A percentile compares a stretch with the other conserved stretches of the same genome.
phyloP scores from a whole-genome alignment of 305 asterid species.

The Solanum aculeatissimum region DNA sequence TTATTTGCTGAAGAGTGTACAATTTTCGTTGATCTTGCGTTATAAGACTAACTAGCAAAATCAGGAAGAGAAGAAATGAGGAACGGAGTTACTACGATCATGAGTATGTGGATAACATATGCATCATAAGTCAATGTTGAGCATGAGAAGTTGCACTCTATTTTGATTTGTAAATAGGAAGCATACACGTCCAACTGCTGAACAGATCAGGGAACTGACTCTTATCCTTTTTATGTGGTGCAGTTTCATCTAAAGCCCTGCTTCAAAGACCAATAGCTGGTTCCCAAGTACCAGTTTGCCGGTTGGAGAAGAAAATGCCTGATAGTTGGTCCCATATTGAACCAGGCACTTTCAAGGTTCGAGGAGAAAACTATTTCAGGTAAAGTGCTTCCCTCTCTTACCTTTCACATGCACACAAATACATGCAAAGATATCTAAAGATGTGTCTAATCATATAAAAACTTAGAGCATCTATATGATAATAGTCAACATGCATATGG shows the following conservation, averaged over 20 bases:
- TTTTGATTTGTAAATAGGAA: background rate
- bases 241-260: conserved; percentile 80
- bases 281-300: conserved; percentile 88
- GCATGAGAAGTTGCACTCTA: background rate
- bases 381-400: conserved; percentile 8
- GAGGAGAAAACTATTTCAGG: conserved; percentile 82
- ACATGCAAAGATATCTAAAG: background rate
- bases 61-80: background rate
- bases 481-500: background rate
- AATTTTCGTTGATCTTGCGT: background rate
- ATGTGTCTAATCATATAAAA: background rate
- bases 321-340: conserved; percentile 93
- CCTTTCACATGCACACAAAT: background rate
- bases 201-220: background rate
- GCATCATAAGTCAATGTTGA: background rate
- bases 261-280: conserved; percentile 86
- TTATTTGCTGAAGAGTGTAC: background rate
- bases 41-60: background rate
- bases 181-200: background rate
- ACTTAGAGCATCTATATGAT: background rate
- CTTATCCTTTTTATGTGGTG: conserved; percentile 1
- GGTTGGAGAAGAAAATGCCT: conserved; percentile 73
- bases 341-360: conserved; percentile 68
- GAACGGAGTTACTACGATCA: background rate
- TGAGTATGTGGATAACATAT: background rate